Evolutionary conservation across 352 stramenopile genomes (phyloP).

Genomic region (Phytophthora pinifolia): DNA sequence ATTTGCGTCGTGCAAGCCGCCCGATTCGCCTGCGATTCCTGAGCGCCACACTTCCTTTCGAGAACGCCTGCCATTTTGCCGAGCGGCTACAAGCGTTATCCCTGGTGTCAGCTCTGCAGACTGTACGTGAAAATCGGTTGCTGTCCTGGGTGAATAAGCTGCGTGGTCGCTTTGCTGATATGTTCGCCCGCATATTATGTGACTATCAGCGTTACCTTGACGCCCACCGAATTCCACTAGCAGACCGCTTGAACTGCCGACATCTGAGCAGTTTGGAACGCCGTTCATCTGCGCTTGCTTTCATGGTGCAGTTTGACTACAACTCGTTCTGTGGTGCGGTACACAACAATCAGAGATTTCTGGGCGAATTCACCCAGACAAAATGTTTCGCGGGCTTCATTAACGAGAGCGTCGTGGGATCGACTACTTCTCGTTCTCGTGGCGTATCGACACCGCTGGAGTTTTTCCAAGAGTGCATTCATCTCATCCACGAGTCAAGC

Average conservation of each 20-base stretch:
- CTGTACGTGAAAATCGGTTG: slow-evolving; percentile 41
- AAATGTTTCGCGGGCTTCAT: slow-evolving; percentile 66
- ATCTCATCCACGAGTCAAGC: slow-evolving; percentile 48
- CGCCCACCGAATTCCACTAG: slow-evolving; percentile 32
- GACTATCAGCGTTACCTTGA: slow-evolving; percentile 54
- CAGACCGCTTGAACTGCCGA: slow-evolving; percentile 16
- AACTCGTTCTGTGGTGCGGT: slow-evolving; percentile 37
- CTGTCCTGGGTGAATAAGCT: slow-evolving; percentile 63
- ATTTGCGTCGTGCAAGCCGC: slow-evolving; percentile 43
- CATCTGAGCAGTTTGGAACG: slow-evolving; percentile 37
- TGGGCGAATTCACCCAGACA: slow-evolving; percentile 58
- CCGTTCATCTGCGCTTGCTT: slow-evolving; percentile 45
- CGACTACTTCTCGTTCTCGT: slow-evolving; percentile 28
- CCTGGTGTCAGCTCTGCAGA: slow-evolving; percentile 49
- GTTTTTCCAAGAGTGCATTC: slow-evolving; percentile 66
- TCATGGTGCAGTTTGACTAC: slow-evolving; percentile 61
- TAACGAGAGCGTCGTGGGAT: slow-evolving; percentile 58
- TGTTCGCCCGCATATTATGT: slow-evolving; percentile 69
- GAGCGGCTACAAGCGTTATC: slow-evolving; percentile 55
- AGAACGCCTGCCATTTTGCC: slow-evolving; percentile 60
- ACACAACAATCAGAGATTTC: slow-evolving; percentile 30
- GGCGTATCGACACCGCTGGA: slow-evolving; percentile 35
- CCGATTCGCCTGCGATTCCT: slow-evolving; percentile 66
- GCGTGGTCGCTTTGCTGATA: slow-evolving; percentile 54
- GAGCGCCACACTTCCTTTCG: slow-evolving; percentile 47